Evolutionary conservation across 768 basidiomycete genomes (phyloP).

Genomic region (Leccinum pellstonianum): DNA sequence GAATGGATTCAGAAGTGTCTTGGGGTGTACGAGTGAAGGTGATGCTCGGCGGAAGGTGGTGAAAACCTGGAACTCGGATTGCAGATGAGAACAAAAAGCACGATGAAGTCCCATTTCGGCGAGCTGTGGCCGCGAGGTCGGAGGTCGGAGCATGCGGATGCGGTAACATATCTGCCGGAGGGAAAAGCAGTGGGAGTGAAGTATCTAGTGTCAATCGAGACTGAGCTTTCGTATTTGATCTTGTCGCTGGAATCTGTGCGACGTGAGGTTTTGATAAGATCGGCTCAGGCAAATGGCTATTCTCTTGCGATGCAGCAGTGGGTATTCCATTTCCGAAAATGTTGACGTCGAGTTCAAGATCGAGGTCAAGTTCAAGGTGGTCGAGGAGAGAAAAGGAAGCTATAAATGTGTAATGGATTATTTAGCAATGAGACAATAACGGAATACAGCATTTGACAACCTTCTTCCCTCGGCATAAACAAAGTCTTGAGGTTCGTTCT

Average conservation of each 20-base stretch:
- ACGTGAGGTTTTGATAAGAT: slow-evolving; percentile 2
- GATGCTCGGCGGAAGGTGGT: slow-evolving; percentile 32
- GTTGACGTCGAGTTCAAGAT: slow-evolving; percentile 68
- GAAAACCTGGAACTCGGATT: slow-evolving; percentile 48
- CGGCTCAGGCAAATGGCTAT: slow-evolving; percentile 1
- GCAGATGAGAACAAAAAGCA: slow-evolving; percentile 32
- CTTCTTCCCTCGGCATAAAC: slow-evolving; percentile 67
- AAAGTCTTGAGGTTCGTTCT: slow-evolving; percentile 62
- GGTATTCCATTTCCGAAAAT: slow-evolving; percentile 29
- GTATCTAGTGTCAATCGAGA: slow-evolving; percentile 45
- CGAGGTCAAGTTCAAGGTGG: slow-evolving; percentile 73
- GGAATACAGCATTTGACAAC: slow-evolving; percentile 35
- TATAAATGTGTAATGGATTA: slow-evolving; percentile 19
- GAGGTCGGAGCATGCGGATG: slow-evolving; percentile 15
- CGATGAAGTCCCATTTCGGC: slow-evolving; percentile 19
- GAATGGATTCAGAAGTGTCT: slow-evolving; percentile 47
- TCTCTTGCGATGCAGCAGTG: slow-evolving; percentile 3
- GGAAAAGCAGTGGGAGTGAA: slow-evolving; percentile 64
- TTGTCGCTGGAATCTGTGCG: slow-evolving; percentile 4
- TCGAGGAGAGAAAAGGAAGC: slow-evolving; percentile 74
- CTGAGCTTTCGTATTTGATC: slow-evolving; percentile 5
- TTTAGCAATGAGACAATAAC: not conserved
- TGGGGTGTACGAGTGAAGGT: slow-evolving; percentile 21
- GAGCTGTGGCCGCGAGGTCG: not conserved
- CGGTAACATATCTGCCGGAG: slow-evolving; percentile 34